Base-by-base conservation (phyloP, 441 rosid genomes). In the Manihot esculenta region DNA sequence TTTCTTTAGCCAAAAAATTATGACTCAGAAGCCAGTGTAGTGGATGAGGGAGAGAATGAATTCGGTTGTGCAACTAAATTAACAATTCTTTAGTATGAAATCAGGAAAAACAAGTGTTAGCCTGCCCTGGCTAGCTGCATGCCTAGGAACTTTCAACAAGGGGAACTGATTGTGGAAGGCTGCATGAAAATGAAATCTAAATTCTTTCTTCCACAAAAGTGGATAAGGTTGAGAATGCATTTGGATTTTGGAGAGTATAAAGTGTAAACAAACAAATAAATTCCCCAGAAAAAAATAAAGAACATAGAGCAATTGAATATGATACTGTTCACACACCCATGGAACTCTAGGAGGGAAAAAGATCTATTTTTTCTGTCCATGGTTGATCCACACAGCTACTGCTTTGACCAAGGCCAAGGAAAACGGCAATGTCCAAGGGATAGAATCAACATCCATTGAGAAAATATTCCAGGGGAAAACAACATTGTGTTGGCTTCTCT, bases 101-200 rank as follows among this genome's bases (percentile, higher is more conserved):
- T 30, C 33, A 30, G 33, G 33, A n/a, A n/a, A n/a, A 30, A 30
- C 33, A 30, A 93, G 91, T 2, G 90, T 80, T 13, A 90, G 89
- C 86, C 97, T 86, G 75, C 86, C 92, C n/a, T n/a, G n/a, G 81
- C 77, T 83, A 71, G 94, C 99, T 93, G 80, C 83, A 80, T 64
- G 75, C 69, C 72, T 77, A 77, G 74, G 54, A 80, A 70, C 57
- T 80, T 75, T 64, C n/a, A n/a, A n/a, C n/a, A n/a, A n/a, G n/a
- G n/a, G n/a, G n/a, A n/a, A n/a, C n/a, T n/a, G n/a, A n/a, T n/a
- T n/a, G n/a, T 45, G n/a, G 27, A 45, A 53, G 64, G 38, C 33
- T 24, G 33, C 68, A 48, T 12, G 3, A 38, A 71, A 42, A 70
- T 11, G 47, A 30, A 15, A 55, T 26, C n/a, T 56, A 56, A 11